phyloP scores from a whole-genome alignment of 2,329 filamentous ascomycete genomes.

The Ophiocordyceps camponoti-rufipedis region DNA sequence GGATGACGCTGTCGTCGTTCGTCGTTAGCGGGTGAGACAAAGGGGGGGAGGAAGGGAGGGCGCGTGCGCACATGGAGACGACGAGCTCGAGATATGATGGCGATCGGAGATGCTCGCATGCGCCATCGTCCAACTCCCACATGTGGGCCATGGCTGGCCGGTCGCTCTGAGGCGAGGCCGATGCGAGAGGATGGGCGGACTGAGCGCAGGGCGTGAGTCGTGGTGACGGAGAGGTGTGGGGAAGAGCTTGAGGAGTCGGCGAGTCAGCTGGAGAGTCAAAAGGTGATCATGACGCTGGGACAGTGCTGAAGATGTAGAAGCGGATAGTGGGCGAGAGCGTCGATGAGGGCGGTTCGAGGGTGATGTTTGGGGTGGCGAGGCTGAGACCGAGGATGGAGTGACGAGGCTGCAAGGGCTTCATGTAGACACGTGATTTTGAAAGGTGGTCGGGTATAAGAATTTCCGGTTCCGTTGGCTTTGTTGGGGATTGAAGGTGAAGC shows the following conservation, averaged over 20 bases:
- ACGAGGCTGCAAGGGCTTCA: too few relatives aligned
- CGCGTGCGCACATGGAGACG: constrained; percentile 30
- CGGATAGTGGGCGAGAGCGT: neutral
- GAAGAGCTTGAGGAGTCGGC: too few relatives aligned
- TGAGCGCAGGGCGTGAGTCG: neutral
- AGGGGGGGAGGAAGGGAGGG: neutral
- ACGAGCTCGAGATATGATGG: constrained; percentile 36
- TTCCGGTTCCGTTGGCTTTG: too few relatives aligned
- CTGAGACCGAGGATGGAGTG: neutral
- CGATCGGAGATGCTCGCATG: constrained; percentile 32
- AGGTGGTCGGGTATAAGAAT: too few relatives aligned
- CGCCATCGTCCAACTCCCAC: constrained; percentile 1
- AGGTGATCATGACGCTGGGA: neutral
- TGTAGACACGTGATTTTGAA: too few relatives aligned
- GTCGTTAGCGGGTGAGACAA: neutral
- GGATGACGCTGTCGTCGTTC: constrained; percentile 37
- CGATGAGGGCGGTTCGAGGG: neutral
- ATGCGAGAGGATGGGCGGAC: too few relatives aligned
- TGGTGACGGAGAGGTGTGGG: neutral
- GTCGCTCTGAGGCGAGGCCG: neutral
- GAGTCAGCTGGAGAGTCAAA: neutral
- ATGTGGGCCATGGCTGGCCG: constrained; percentile 1
- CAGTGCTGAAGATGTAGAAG: too few relatives aligned
- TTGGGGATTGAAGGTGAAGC: too few relatives aligned
- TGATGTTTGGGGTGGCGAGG: neutral